A percentile compares a stretch with the other conserved stretches of the same genome.
Conservation (phyloP, 371 early-diverging fungal genomes). For the Mortierella sp. region DNA sequence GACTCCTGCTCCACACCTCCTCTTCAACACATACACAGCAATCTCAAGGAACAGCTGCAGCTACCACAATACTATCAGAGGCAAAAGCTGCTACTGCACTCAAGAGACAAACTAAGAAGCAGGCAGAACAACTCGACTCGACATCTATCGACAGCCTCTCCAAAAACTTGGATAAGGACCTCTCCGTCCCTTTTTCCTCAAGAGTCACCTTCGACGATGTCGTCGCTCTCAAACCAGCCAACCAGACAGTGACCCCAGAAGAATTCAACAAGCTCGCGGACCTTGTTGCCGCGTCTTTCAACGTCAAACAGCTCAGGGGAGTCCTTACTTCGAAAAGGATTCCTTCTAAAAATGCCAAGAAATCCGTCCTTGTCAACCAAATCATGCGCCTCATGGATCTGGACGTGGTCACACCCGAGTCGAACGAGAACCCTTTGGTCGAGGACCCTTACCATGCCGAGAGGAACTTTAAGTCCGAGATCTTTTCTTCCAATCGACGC, state of each 20-base stretch:
- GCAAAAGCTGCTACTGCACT: neutral
- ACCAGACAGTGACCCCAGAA: constrained; percentile 22
- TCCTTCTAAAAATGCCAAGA: constrained; percentile 35
- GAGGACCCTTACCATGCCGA: constrained; percentile 39
- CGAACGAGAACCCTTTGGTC: constrained; percentile 17
- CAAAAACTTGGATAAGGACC: constrained; percentile 28
- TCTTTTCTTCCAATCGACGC: constrained; percentile 37
- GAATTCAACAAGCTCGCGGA: constrained; percentile 52
- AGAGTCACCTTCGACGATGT: constrained; percentile 45
- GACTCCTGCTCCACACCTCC: constrained; percentile 3
- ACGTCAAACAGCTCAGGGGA: constrained; percentile 37
- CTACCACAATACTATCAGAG: constrained; percentile 14
- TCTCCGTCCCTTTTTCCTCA: constrained; percentile 23
- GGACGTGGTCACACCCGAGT: constrained; percentile 23
- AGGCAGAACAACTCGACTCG: constrained; percentile 8
- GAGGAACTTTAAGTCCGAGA: constrained; percentile 19
- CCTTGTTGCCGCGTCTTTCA: constrained; percentile 36
- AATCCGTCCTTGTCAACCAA: constrained; percentile 41
- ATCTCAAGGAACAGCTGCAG: neutral
- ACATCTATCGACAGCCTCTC: constrained; percentile 41
- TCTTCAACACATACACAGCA: neutral
- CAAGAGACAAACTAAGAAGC: neutral
- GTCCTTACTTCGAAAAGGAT: constrained; percentile 33
- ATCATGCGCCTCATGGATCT: constrained; percentile 52
- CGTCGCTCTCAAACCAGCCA: constrained; percentile 41